phyloP scores from a whole-genome alignment of 345 rosid genomes.

The Eucalyptus grandis region DNA sequence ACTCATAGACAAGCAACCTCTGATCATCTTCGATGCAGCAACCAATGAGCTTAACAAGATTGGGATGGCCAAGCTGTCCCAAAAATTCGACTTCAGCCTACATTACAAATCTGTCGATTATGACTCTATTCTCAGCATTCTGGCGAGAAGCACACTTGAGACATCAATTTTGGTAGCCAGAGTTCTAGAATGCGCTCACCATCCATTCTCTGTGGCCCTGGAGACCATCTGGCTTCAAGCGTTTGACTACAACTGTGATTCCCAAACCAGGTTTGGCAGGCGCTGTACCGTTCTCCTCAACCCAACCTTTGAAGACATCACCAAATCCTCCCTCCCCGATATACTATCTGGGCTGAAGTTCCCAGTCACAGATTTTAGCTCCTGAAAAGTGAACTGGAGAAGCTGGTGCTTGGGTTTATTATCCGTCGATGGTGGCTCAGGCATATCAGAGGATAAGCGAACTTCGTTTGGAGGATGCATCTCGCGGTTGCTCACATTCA shows the following conservation, averaged over 20 bases:
- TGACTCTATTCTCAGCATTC: background rate
- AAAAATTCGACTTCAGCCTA: constrained; percentile 92
- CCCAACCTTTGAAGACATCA: constrained; percentile 70
- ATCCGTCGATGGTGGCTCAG: constrained; percentile 13
- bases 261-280: constrained; percentile 80
- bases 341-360: constrained; percentile 78
- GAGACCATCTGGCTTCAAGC: constrained; percentile 81
- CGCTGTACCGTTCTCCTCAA: constrained; percentile 68
- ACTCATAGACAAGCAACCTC: constrained; percentile 89
- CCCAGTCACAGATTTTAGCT: constrained; percentile 70
- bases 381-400: constrained; percentile 56
- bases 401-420: constrained; percentile 32
- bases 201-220: constrained; percentile 89
- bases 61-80: constrained; percentile 89
- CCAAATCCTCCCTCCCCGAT: constrained; percentile 86
- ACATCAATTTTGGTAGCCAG: background rate
- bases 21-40: constrained; percentile 92
- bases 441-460: constrained; percentile 26
- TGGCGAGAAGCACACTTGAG: background rate
- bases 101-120: constrained; percentile 1
- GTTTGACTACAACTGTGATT: constrained; percentile 68
- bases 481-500: constrained; percentile 64
- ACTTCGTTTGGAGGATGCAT: constrained; percentile 44
- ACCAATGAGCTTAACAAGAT: constrained; percentile 83
- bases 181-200: constrained; percentile 33